phyloP scores from a whole-genome alignment of 352 stramenopile species.

The Globisporangium iwayamae region DNA sequence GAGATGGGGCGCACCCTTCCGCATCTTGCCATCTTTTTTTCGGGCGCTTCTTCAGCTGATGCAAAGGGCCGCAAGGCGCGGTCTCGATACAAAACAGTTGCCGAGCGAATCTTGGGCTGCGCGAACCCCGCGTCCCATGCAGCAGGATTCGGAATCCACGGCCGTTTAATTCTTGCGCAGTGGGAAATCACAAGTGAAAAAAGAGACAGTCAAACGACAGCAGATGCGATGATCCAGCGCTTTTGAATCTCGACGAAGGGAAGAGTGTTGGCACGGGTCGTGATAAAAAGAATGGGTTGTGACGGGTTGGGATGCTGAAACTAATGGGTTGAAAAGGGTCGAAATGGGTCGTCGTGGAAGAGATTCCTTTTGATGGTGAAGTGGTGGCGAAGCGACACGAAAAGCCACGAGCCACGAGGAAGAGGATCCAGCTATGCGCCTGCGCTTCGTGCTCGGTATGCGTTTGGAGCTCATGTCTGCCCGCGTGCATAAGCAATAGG shows the following conservation, averaged over 20 bases:
- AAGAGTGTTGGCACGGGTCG: background rate
- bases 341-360: background rate
- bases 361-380: background rate
- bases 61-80: background rate
- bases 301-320: background rate
- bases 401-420: background rate
- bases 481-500: background rate
- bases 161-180: slow-evolving; percentile 3
- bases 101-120: background rate
- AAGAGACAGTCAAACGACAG: slow-evolving; percentile 4
- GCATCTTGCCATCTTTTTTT: slow-evolving; percentile 1
- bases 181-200: background rate
- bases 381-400: background rate
- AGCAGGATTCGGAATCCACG: slow-evolving; percentile 16
- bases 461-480: background rate
- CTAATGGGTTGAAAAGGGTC: background rate
- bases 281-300: background rate
- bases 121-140: slow-evolving; percentile 5
- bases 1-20: background rate
- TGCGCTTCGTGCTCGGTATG: slow-evolving; percentile 41
- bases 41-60: background rate
- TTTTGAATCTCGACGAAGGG: slow-evolving; percentile 1
- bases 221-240: background rate
- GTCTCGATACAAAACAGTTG: background rate
- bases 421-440: slow-evolving; percentile 21